phyloP scores from a whole-genome alignment of 164 flowering plant genomes.

The Vitis rotundifolia region DNA sequence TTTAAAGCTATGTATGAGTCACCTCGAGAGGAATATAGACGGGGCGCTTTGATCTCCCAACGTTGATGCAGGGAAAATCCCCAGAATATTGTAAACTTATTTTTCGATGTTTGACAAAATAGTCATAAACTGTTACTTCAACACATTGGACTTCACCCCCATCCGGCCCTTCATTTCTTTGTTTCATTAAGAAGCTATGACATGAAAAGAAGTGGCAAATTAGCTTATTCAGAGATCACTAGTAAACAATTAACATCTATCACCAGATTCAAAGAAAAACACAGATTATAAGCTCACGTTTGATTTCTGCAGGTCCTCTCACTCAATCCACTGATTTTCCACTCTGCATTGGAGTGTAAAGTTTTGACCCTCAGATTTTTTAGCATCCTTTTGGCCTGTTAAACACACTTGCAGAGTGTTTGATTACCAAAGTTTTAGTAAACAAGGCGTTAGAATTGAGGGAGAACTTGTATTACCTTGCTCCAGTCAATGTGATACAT shows the following conservation, averaged over 20 bases:
- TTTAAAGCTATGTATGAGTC: not conserved
- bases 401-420: not conserved
- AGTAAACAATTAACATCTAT: no score
- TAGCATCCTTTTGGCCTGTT: not conserved
- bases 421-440: not conserved
- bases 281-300: not conserved
- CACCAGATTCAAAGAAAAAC: no score
- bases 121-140: conserved; percentile 64
- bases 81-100: conserved; percentile 44
- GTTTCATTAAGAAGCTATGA: conserved; percentile 19
- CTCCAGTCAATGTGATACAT: not conserved
- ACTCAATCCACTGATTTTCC: not conserved
- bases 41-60: conserved; percentile 69
- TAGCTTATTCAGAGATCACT: no score
- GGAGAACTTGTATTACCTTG: not conserved
- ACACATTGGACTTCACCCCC: conserved; percentile 13
- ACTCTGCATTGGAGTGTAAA: not conserved
- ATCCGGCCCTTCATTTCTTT: conserved; percentile 6
- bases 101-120: conserved; percentile 46
- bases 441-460: not conserved
- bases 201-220: no score
- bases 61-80: conserved; percentile 63
- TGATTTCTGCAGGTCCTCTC: not conserved
- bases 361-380: not conserved
- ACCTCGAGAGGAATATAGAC: conserved; percentile 72